These are phyloP conservation scores for Cadophora sp. DNA, from an alignment of 2,329 filamentous ascomycete genomes.

Conservation along the genomic window DNA sequence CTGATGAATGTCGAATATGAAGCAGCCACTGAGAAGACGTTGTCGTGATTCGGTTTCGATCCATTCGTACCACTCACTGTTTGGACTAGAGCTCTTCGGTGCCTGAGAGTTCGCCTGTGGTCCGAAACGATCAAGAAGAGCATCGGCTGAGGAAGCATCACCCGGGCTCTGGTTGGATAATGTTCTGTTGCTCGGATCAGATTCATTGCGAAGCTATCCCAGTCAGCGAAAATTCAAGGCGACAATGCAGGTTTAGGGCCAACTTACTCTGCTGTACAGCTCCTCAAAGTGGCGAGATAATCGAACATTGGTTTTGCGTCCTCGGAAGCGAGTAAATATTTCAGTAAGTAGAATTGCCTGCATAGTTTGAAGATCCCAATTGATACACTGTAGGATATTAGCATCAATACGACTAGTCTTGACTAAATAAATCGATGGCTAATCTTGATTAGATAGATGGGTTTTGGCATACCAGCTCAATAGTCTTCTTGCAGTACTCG, in stretches of 20 bases:
- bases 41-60: conserved; percentile 58
- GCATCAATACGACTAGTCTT: not conserved
- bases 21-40: conserved; percentile 62
- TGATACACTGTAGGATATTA: conserved; percentile 30
- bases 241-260: not conserved
- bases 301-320: conserved; percentile 38
- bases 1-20: conserved; percentile 62
- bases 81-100: conserved; percentile 24
- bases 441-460: not conserved
- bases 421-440: not conserved
- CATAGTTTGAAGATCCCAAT: conserved; percentile 41
- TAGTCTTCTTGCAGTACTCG: conserved; percentile 39
- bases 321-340: conserved; percentile 43
- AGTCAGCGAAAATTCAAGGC: not conserved
- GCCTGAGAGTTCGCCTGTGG: conserved; percentile 19
- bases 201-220: conserved; percentile 33
- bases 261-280: conserved; percentile 40
- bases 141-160: conserved; percentile 29
- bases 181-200: conserved; percentile 28
- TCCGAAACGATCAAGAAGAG: conserved; percentile 34
- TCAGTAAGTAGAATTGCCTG: conserved; percentile 45
- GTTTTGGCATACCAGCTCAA: conserved; percentile 35
- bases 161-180: conserved; percentile 28
- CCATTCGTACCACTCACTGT: conserved; percentile 57
- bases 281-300: conserved; percentile 41